Base-by-base conservation (phyloP, 164 flowering plant species). In the Pachysandra terminalis region DNA sequence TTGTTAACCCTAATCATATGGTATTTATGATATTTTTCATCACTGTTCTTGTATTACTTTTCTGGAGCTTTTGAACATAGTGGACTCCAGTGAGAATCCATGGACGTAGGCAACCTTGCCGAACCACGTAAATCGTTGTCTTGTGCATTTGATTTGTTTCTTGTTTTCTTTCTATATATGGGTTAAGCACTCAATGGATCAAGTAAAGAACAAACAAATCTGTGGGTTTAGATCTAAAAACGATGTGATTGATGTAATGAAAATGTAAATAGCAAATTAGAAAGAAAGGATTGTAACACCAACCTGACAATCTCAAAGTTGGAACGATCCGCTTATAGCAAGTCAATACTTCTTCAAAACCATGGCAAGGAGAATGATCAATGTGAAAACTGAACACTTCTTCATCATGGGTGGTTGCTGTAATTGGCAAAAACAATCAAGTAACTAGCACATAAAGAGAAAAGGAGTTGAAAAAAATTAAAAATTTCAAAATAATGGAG, bases 341-440 rank as follows among this genome's bases (percentile, higher is more conserved):
- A 3, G 80, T 68, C 66, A 90, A 74, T 61, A 85, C 96, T 80
- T 90, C 96, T 72, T 87, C 90, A 75, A 90, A 87, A 9, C 96
- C 96, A 74, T 85, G 81, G 74, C 96, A 90, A 54, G 92, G 83
- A 13, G 85, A 71, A 48, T 76, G 75, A 75, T 90, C 89, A 64
- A 21, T 69, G 65, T 90, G 86, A 70, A 87, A 90, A 77, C 90
- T 85, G 64, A 90, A 90, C 68, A 90, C 92, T 27, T 73, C 81
- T 66, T 76, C 72, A 81, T 87, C 96, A 76, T 86, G 90, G 25
- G 96, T 90, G n/a, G 89, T 83, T 19, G 82, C 95, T 89, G 63
- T 19, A 65, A 65, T 23, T 19, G 21, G 57, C 51, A 49, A 64
- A 40, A 28, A 21, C 23, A 53, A 56, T 60, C 49, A 26, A 45